Percentiles rank a stretch among this genome's conserved stretches.
Conservation (phyloP, 2,329 filamentous ascomycete genomes). For the Penicillium griseofulvum region DNA sequence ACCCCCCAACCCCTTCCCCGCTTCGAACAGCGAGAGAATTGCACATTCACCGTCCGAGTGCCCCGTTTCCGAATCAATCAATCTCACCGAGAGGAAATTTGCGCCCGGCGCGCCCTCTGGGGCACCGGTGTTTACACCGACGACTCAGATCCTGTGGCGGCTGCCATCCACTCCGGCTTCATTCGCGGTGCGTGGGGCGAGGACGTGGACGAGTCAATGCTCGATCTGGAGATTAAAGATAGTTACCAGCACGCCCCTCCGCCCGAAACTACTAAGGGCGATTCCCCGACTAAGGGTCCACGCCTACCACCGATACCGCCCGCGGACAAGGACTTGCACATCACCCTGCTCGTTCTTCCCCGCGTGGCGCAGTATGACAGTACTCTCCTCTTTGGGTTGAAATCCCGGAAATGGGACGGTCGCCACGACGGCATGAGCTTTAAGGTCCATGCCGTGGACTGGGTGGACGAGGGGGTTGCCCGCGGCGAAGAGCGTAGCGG, state of each 20-base stretch:
- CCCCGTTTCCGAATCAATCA: slow-evolving; percentile 72
- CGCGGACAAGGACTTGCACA: slow-evolving; percentile 73
- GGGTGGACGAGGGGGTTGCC: slow-evolving; percentile 69
- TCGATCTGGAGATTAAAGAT: slow-evolving; percentile 56
- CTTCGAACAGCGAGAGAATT: slow-evolving; percentile 78
- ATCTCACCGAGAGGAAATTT: slow-evolving; percentile 76
- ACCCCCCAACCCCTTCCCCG: slow-evolving; percentile 71
- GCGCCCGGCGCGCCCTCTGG: slow-evolving; percentile 77
- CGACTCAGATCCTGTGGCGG: slow-evolving; percentile 88
- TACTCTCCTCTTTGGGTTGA: slow-evolving; percentile 74
- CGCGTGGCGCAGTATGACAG: slow-evolving; percentile 72
- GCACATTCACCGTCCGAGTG: slow-evolving; percentile 84
- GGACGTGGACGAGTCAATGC: slow-evolving; percentile 67
- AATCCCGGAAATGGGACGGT: slow-evolving; percentile 73
- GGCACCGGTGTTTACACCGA: slow-evolving; percentile 94
- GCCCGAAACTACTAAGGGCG: slow-evolving; percentile 27
- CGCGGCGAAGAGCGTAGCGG: slow-evolving; percentile 48
- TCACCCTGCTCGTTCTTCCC: slow-evolving; percentile 81
- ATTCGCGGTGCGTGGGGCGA: slow-evolving; percentile 84
- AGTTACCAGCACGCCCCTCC: slow-evolving; percentile 45
- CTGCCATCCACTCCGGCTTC: slow-evolving; percentile 91
- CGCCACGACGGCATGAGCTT: slow-evolving; percentile 86
- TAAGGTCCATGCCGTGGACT: slow-evolving; percentile 76
- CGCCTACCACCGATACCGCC: slow-evolving; percentile 52
- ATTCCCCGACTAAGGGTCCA: slow-evolving; percentile 25